Conservation (phyloP, 108 stramenopile genomes). For the Cyclotella cryptica region DNA sequence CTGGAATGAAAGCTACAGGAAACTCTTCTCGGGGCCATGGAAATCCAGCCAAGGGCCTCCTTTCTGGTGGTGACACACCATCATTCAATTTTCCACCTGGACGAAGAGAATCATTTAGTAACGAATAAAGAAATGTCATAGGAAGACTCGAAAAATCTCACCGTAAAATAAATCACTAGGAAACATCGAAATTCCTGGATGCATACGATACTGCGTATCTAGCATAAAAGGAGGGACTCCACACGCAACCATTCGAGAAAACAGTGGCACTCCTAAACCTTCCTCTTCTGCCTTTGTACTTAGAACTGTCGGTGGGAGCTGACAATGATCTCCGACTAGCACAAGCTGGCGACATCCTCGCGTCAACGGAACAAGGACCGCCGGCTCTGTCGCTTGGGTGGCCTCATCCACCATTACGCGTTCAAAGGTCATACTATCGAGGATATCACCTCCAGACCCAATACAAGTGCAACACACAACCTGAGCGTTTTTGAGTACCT, state of each 20-base stretch:
- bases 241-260: constrained; percentile 91
- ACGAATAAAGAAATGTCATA: too few species aligned
- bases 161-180: constrained; percentile 92
- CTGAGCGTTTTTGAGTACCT: constrained; percentile 85
- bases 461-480: constrained; percentile 96
- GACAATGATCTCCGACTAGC: constrained; percentile 97
- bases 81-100: constrained; percentile 71
- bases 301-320: constrained; percentile 93
- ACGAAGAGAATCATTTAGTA: too few species aligned
- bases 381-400: constrained; percentile 93
- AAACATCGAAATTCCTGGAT: constrained; percentile 93
- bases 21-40: constrained; percentile 94
- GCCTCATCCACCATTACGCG: constrained; percentile 95
- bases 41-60: constrained; percentile 87
- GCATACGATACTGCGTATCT: constrained; percentile 96
- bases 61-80: constrained; percentile 88
- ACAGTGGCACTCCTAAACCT: constrained; percentile 87
- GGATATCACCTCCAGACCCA: constrained; percentile 90
- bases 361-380: constrained; percentile 90
- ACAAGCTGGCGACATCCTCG: constrained; percentile 93
- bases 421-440: constrained; percentile 87
- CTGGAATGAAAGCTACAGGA: constrained; percentile 87
- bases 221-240: constrained; percentile 92
- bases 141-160: too few species aligned
- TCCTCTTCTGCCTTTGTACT: constrained; percentile 88